Evolutionary conservation across 768 basidiomycete genomes (phyloP), one percentile per base, ranked within the genome.

Genomic region (Gyrodon lividus): DNA sequence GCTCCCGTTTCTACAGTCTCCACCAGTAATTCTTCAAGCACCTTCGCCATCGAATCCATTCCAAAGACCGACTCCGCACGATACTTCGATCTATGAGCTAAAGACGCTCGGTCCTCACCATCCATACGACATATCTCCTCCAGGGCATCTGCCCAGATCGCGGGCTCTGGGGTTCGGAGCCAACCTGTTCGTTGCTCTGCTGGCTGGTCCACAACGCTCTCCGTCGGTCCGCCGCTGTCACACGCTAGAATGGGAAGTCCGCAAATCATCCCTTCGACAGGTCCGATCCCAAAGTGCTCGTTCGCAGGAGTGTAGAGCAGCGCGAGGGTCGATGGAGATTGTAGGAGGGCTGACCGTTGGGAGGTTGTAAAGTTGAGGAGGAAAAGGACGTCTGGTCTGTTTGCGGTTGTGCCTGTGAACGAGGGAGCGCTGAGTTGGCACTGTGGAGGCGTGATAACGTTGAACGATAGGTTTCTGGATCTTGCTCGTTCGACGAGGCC

Each of bases 241-340:
- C 88, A 92, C 0, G 94, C 95, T 17, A 99, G 71, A 1, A 98
- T 87, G 0, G 95, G 93, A 0, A 98, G 68, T 3, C 93, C 92
- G 42, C 89, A 94, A 7, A 84, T 79, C 93, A 98, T 98, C 0
- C 83, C 94, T 67, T 99, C 96, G 3, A 98, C 81, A 2, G 97
- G 96, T 0, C 87, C 95, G 58, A 99, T 98, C 2, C 96, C 97
- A 66, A 98, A 97, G 67, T 99, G 96, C 62, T 99, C 96, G 67
- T 96, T 96, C 7, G 80, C 74, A 0, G 96, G 97, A 0, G 96
- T 99, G 67, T 99, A 99, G 6, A 99, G 77, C 0, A 98, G 75
- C 0, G 82, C 89, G 14, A 82, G 69, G 0, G 92, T 90, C 5
- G 77, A 79, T 0, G 80, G 66, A 5, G 82, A 77, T 12, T 72